A percentile compares a stretch with the other conserved stretches of the same genome.
Evolutionary conservation across 1,284 basidiomycete genomes (phyloP).

Genomic region (Leccinum subrobustum): DNA sequence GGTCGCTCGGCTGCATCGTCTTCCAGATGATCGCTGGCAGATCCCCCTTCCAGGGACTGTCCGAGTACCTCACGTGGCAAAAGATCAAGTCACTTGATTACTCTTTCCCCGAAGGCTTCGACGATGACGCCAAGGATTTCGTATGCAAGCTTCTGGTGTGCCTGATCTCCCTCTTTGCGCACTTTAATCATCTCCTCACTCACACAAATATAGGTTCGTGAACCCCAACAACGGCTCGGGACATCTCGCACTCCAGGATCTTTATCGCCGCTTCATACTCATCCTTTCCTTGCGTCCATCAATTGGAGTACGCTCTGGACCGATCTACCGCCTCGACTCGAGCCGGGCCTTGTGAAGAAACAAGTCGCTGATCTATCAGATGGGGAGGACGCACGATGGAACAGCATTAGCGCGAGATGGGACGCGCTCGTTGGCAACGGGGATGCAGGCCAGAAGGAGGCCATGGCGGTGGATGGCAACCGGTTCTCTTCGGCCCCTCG

Average conservation of each 20-base stretch:
- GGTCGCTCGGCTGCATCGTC: conserved; percentile 95
- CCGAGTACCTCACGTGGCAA: conserved; percentile 82
- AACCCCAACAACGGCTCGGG: conserved; percentile 72
- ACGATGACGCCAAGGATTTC: conserved; percentile 66
- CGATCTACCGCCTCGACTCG: conserved; percentile 55
- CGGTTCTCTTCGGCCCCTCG: conserved; percentile 13
- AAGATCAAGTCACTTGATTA: conserved; percentile 78
- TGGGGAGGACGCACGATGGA: conserved; percentile 40
- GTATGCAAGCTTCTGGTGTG: conserved; percentile 63
- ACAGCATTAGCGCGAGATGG: conserved; percentile 54
- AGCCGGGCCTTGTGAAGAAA: conserved; percentile 55
- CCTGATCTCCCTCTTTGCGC: conserved; percentile 21
- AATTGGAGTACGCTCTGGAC: conserved; percentile 80
- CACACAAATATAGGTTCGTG: conserved; percentile 51
- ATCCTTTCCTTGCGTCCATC: conserved; percentile 73
- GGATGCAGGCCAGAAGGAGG: conserved; percentile 15
- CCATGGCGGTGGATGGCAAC: not conserved
- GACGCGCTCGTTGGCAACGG: conserved; percentile 37
- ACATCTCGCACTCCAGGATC: conserved; percentile 46
- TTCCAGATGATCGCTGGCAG: conserved; percentile 95
- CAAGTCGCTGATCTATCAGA: conserved; percentile 42
- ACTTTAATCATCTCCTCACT: not conserved
- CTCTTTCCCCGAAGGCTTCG: conserved; percentile 72
- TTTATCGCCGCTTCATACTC: conserved; percentile 62
- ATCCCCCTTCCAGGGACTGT: conserved; percentile 87